Evolutionary conservation across 768 basidiomycete species (phyloP), one percentile per base, ranked within the genome.

Genomic region (Stropharia rugosoannulata): DNA sequence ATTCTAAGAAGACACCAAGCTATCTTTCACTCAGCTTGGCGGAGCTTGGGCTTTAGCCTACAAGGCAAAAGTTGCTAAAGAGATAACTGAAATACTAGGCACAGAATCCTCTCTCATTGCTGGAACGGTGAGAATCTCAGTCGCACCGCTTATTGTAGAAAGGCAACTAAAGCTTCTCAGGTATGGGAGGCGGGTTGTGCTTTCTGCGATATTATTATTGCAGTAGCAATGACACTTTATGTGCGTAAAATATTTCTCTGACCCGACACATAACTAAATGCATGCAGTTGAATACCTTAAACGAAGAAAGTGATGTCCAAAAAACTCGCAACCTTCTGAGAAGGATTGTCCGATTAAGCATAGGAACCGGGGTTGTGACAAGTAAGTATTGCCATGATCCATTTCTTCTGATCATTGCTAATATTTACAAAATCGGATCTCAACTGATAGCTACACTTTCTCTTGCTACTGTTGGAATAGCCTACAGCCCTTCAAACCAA

Each of bases 281-380:
- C 18, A n/a, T 37, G 3, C 45, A 46, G 45, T 27, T 46, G 11
- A 46, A 18, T 10, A 27, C 15, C 22, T 10, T 46, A 12, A 46
- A 55, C 8, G 40, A 39, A 11, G 42, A 41, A 12, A 37, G 25
- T 11, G 32, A 37, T 29, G 19, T 55, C 49, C 38, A 58, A 38
- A 49, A 50, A 7, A 60, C 59, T 6, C 57, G 57, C 27, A 49
- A 53, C 4, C 19, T 63, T 18, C 36, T 60, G 1, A 39, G 43
- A 27, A 60, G 43, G 12, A 19, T 63, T 1, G 49, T 63, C 18
- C 54, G 57, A 9, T 49, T 60, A 47, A 49, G 58, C 32, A 46
- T 63, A 29, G 59, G 58, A 29, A 63, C 62, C 5, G 62, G 62
- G 12, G 43, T 59, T 1, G 22, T 62, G 22, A 62, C 62, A 40